phyloP scores from a whole-genome alignment of 495 filamentous ascomycete genomes.

The Lasiosphaeriaceae sp. region DNA sequence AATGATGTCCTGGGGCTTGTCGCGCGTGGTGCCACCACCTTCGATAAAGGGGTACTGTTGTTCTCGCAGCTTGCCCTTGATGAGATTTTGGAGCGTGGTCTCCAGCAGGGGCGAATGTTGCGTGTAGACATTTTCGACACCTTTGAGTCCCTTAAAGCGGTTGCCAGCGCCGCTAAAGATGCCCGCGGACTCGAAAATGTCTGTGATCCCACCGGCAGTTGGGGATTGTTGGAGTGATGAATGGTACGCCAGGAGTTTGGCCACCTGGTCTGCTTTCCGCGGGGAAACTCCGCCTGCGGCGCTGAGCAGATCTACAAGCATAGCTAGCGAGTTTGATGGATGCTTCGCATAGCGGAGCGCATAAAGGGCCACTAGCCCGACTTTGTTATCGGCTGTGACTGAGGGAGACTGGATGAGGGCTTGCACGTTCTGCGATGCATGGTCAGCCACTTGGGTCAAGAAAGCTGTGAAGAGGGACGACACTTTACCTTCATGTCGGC shows the following conservation, averaged over 20 bases:
- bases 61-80: constrained; percentile 82
- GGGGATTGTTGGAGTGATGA: constrained; percentile 72
- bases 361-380: constrained; percentile 86
- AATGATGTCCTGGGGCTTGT: constrained; percentile 95
- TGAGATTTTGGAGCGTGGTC: constrained; percentile 80
- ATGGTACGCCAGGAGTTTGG: constrained; percentile 77
- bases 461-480: neutral
- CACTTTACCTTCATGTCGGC: constrained; percentile 78
- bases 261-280: constrained; percentile 68
- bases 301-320: constrained; percentile 79
- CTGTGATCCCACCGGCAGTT: constrained; percentile 62
- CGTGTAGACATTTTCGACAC: constrained; percentile 97
- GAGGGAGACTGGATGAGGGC: constrained; percentile 70
- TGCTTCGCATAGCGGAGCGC: constrained; percentile 87
- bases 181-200: constrained; percentile 82
- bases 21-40: constrained; percentile 72
- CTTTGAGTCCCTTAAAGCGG: constrained; percentile 91
- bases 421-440: constrained; percentile 65
- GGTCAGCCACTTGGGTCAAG: too few species aligned
- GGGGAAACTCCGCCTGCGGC: constrained; percentile 70
- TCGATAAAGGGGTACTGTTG: constrained; percentile 90
- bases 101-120: constrained; percentile 91
- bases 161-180: constrained; percentile 87
- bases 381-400: constrained; percentile 73
- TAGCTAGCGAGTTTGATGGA: constrained; percentile 70